Conservation (phyloP, 2,329 filamentous ascomycete species). For the Stemphylium lycopersici region DNA sequence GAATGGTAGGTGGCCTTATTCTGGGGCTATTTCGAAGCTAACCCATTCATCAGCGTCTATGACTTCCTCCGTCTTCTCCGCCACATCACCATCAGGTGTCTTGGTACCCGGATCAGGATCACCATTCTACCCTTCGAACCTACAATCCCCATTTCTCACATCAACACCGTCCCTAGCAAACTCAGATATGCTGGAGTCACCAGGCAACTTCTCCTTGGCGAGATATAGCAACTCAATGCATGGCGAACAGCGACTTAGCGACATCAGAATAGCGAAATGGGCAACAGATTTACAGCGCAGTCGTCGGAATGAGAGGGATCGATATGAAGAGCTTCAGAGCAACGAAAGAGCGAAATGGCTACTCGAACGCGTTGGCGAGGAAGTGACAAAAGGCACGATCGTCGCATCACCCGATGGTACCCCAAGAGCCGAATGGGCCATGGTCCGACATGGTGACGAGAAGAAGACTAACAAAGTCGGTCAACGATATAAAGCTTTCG, state of each 20-base stretch:
- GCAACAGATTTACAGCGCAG: slow-evolving; percentile 79
- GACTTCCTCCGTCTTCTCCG: slow-evolving; percentile 46
- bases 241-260: slow-evolving; percentile 65
- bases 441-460: slow-evolving; percentile 34
- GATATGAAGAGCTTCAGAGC: slow-evolving; percentile 66
- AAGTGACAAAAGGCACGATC: slow-evolving; percentile 56
- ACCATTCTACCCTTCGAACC: slow-evolving; percentile 42
- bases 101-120: slow-evolving; percentile 45
- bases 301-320: slow-evolving; percentile 72
- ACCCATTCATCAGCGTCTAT: slow-evolving; percentile 33
- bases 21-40: slow-evolving; percentile 13
- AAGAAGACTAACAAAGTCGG: slow-evolving; percentile 36
- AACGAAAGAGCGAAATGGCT: slow-evolving; percentile 73
- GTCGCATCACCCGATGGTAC: slow-evolving; percentile 32
- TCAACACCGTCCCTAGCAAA: slow-evolving; percentile 43
- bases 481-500: slow-evolving; percentile 30
- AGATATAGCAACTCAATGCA: slow-evolving; percentile 60
- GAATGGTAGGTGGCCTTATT: slow-evolving; percentile 26
- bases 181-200: slow-evolving; percentile 32
- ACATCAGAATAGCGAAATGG: slow-evolving; percentile 81
- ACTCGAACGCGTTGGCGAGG: slow-evolving; percentile 69
- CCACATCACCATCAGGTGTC: slow-evolving; percentile 47
- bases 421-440: slow-evolving; percentile 43
- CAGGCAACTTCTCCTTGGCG: slow-evolving; percentile 45
- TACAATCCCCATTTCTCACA: slow-evolving; percentile 44